These are phyloP conservation scores for Candida chilensis DNA, from an alignment of 805 yeast species.

Conservation along the genomic window DNA sequence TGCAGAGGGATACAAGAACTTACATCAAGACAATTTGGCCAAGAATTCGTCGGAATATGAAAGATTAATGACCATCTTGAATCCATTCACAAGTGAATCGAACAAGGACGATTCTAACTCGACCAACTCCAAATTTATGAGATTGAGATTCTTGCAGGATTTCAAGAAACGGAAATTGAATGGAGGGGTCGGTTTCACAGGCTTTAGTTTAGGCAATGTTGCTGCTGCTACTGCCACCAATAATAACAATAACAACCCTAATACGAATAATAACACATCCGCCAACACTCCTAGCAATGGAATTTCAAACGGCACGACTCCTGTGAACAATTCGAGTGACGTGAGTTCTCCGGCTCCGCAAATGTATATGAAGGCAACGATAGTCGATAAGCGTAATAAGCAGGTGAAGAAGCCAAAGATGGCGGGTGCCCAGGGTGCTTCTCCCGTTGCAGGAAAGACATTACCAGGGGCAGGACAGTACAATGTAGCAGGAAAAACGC, in stretches of 20 bases:
- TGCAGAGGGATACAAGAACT: constrained; percentile 25
- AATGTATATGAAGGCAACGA: too few species aligned
- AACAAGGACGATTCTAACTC: constrained; percentile 22
- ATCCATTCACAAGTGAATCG: constrained; percentile 20
- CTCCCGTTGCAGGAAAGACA: constrained; percentile 15
- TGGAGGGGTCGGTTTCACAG: too few species aligned
- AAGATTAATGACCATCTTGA: constrained; percentile 61
- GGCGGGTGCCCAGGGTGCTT: too few species aligned
- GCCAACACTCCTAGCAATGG: too few species aligned
- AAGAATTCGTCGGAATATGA: constrained; percentile 81
- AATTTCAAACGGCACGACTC: too few species aligned
- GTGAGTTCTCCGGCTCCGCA: too few species aligned
- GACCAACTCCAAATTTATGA: constrained; percentile 62
- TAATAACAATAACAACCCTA: too few species aligned
- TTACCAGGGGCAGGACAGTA: constrained; percentile 10
- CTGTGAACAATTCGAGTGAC: too few species aligned
- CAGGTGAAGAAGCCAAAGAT: constrained; percentile 27
- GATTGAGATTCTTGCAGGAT: constrained; percentile 84
- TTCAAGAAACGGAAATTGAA: constrained; percentile 63
- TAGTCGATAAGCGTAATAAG: constrained; percentile 32
- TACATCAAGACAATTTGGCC: constrained; percentile 29
- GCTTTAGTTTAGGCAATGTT: too few species aligned
- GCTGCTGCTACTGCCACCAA: too few species aligned
- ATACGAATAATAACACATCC: too few species aligned
- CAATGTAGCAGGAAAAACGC: constrained; percentile 6